These are phyloP conservation scores for Grifola frondosa DNA, from an alignment of 1,284 basidiomycete genomes.

Conservation along the genomic window DNA sequence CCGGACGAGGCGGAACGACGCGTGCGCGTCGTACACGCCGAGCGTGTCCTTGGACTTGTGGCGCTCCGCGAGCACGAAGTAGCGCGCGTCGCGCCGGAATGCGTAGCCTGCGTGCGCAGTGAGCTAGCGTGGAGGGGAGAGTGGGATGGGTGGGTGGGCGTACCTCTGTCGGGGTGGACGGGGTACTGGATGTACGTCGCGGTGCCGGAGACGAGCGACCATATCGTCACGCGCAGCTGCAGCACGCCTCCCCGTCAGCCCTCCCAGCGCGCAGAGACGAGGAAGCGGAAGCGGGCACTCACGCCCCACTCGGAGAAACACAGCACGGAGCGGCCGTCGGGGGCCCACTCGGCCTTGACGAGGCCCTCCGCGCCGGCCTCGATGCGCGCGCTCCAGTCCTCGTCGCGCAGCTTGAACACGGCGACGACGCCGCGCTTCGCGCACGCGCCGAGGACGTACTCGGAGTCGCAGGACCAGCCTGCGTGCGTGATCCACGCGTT, in stretches of 20 bases:
- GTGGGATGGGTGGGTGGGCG: constrained; percentile 2
- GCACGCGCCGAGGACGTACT: constrained; percentile 76
- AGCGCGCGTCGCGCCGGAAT: constrained; percentile 76
- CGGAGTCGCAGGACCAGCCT: constrained; percentile 82
- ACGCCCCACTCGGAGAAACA: constrained; percentile 90
- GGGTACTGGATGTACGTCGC: constrained; percentile 80
- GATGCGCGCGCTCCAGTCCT: constrained; percentile 69
- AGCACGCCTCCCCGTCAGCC: neutral
- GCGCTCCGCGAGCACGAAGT: constrained; percentile 80
- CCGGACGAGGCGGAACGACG: constrained; percentile 70
- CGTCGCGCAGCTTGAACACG: constrained; percentile 72
- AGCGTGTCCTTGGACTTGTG: constrained; percentile 85
- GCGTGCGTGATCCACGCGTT: constrained; percentile 63
- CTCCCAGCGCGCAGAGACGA: constrained; percentile 2
- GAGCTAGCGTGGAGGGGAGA: neutral
- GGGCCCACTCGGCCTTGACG: constrained; percentile 82
- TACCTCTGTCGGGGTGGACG: constrained; percentile 74
- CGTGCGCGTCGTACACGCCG: constrained; percentile 75
- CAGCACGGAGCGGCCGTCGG: constrained; percentile 75
- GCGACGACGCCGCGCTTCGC: constrained; percentile 64
- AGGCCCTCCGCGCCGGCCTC: constrained; percentile 84
- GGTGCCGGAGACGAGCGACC: constrained; percentile 69
- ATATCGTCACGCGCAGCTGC: constrained; percentile 78
- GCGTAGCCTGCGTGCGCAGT: constrained; percentile 56
- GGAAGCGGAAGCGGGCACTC: constrained; percentile 36